These are phyloP conservation scores for Diaporthe humulicola DNA, from an alignment of 2,329 filamentous ascomycete species.

Conservation along the genomic window DNA sequence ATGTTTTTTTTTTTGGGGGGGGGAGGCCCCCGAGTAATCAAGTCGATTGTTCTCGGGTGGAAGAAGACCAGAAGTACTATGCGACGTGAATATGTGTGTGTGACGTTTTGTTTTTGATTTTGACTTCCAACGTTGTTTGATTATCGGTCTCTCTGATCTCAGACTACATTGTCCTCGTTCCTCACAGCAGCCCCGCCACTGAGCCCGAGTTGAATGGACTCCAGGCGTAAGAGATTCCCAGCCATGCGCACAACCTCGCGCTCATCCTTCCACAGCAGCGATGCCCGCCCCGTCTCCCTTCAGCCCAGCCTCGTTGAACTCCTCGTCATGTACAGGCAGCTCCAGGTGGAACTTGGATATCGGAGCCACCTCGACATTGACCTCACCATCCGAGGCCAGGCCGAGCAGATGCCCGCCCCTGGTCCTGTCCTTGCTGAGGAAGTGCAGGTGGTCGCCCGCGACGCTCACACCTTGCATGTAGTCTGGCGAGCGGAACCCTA, in stretches of 20 bases:
- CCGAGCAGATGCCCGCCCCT: constrained; percentile 50
- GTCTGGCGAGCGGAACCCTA: constrained; percentile 50
- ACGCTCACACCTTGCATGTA: constrained; percentile 52
- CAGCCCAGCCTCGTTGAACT: constrained; percentile 49
- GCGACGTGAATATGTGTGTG: constrained; percentile 5
- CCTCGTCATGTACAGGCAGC: constrained; percentile 49
- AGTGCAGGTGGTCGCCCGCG: constrained; percentile 51
- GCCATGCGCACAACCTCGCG: not conserved
- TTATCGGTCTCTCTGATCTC: not conserved
- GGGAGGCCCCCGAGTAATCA: not conserved
- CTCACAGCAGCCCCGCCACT: not conserved
- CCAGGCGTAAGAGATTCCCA: not conserved
- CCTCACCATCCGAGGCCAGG: constrained; percentile 48
- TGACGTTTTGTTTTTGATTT: not conserved
- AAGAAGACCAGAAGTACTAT: not conserved
- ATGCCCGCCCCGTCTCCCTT: constrained; percentile 47
- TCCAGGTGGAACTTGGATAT: constrained; percentile 49
- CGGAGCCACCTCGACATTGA: constrained; percentile 47
- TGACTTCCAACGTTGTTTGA: not conserved
- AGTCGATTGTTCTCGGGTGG: not conserved
- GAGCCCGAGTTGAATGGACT: no score
- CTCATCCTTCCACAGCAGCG: constrained; percentile 48
- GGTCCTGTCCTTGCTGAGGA: constrained; percentile 49
- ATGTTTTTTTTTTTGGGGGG: not conserved
- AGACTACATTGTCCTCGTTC: not conserved